phyloP scores from a whole-genome alignment of 1,284 basidiomycete genomes.

The Spongispora temasekensis region DNA sequence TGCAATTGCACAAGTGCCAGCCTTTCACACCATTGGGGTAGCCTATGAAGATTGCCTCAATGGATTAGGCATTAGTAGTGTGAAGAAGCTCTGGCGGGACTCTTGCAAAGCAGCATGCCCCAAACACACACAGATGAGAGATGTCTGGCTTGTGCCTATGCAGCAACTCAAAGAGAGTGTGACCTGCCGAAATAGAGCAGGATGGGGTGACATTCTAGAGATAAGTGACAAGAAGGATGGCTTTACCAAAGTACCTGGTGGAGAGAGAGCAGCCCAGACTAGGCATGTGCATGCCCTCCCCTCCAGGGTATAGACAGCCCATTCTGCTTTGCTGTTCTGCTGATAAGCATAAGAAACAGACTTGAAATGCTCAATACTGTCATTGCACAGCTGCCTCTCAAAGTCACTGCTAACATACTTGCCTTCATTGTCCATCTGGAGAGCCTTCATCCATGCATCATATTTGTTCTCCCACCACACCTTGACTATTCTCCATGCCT shows the following conservation, averaged over 20 bases:
- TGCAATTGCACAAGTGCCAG: accelerated
- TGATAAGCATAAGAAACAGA: constrained; percentile 1
- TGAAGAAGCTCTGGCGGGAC: too few species aligned
- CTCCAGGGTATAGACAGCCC: background rate
- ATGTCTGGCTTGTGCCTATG: too few species aligned
- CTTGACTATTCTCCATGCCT: background rate
- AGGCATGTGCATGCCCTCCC: background rate
- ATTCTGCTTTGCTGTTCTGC: constrained; percentile 2
- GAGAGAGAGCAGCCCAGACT: background rate
- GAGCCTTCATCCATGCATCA: accelerated
- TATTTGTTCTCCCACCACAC: background rate
- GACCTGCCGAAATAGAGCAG: too few species aligned
- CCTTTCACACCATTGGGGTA: background rate
- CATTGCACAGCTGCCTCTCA: background rate
- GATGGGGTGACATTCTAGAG: background rate
- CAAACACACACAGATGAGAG: too few species aligned
- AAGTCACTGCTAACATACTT: background rate
- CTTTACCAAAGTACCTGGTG: background rate
- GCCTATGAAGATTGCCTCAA: background rate
- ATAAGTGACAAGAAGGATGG: background rate
- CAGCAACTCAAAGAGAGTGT: too few species aligned
- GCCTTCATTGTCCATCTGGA: background rate
- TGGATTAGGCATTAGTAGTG: too few species aligned
- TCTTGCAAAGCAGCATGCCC: too few species aligned
- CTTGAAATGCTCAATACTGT: background rate